phyloP scores from a whole-genome alignment of 305 asterid species.

The Fraxinus ornus region DNA sequence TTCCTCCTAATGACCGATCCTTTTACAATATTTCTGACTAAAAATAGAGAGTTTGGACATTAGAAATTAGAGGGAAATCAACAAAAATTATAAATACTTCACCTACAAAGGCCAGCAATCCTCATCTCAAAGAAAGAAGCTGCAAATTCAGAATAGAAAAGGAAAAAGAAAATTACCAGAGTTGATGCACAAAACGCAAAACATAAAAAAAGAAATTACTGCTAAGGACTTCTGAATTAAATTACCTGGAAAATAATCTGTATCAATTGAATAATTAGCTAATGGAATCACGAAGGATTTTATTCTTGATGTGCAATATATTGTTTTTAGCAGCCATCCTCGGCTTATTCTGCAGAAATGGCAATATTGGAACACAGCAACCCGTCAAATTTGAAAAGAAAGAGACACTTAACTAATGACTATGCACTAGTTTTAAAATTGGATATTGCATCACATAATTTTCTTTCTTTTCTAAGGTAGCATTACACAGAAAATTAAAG shows the following conservation, averaged over 20 bases:
- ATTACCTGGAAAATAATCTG: conserved; percentile 75
- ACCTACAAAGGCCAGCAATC: conserved; percentile 28
- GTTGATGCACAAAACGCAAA: background rate
- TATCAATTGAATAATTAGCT: conserved; percentile 73
- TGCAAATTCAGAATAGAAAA: conserved; percentile 29
- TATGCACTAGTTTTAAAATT: too few relatives aligned
- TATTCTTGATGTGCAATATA: conserved; percentile 88
- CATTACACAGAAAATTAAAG: too few relatives aligned
- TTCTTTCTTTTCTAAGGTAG: too few relatives aligned
- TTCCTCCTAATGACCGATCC: background rate
- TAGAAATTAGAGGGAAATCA: background rate
- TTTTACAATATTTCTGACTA: background rate
- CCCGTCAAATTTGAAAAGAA: background rate
- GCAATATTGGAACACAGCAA: background rate
- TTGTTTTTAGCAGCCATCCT: conserved; percentile 86
- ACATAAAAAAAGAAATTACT: background rate
- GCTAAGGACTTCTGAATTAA: background rate
- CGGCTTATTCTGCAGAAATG: conserved; percentile 58
- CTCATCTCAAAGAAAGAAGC: conserved; percentile 94
- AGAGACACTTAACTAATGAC: too few relatives aligned
- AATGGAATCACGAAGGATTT: conserved; percentile 83
- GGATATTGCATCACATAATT: too few relatives aligned
- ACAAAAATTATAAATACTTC: background rate
- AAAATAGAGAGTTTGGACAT: background rate
- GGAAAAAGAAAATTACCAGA: conserved; percentile 1